A percentile compares a stretch with the other conserved stretches of the same genome.
Conservation (phyloP, 305 asterid species). For the Solanum hybrid region DNA sequence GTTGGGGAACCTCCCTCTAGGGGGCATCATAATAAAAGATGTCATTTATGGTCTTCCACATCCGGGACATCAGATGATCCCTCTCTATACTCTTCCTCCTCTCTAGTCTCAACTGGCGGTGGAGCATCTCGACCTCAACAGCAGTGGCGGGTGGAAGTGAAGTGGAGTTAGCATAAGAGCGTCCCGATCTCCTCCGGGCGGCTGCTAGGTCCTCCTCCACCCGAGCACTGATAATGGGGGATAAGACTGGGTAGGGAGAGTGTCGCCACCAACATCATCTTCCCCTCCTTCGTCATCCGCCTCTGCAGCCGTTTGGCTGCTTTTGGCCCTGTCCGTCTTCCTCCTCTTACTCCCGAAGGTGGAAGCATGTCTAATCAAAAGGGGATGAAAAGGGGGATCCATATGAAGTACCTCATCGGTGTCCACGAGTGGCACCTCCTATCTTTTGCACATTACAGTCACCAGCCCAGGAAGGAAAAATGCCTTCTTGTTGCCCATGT, state of each 20-base stretch:
- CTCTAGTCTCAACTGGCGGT: background rate
- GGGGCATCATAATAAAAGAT: background rate
- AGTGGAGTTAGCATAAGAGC: no score
- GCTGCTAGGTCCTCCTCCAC: no score
- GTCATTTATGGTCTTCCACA: background rate
- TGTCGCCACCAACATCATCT: no score
- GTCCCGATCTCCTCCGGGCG: no score
- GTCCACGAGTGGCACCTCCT: no score
- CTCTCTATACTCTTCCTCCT: background rate
- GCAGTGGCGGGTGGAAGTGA: no score
- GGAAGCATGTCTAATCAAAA: background rate
- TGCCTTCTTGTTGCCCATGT: rapidly evolving
- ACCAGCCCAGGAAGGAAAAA: background rate
- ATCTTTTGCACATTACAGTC: background rate
- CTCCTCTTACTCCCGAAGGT: background rate
- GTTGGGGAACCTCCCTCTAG: background rate
- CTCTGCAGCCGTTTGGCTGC: no score
- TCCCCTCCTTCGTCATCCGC: no score
- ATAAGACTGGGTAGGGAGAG: no score
- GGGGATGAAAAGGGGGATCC: background rate
- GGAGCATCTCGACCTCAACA: background rate
- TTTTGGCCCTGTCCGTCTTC: background rate
- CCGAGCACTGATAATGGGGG: no score
- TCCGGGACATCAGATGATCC: background rate
- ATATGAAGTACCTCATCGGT: no score